Percentiles rank a stretch among this genome's conserved stretches.
phyloP scores from a whole-genome alignment of 768 basidiomycete species.

The Phylloporus arenicola region DNA sequence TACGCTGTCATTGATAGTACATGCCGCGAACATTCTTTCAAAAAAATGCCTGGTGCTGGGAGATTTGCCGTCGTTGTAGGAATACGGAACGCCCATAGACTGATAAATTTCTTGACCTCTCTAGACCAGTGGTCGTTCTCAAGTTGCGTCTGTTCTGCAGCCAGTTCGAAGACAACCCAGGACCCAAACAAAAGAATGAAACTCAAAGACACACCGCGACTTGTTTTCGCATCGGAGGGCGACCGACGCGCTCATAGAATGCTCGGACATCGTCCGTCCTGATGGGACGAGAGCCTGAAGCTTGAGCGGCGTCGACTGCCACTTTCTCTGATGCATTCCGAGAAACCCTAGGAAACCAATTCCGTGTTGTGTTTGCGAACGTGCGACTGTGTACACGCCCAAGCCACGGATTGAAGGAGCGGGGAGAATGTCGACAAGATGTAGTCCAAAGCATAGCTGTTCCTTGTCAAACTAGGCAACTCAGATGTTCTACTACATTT shows the following conservation, averaged over 20 bases:
- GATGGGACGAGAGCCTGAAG: slow-evolving; percentile 20
- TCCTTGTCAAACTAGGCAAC: not conserved
- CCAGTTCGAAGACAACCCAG: slow-evolving; percentile 42
- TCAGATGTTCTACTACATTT: slow-evolving; percentile 82
- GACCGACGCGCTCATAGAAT: slow-evolving; percentile 43
- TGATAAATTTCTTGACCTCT: slow-evolving; percentile 29
- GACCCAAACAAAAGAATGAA: slow-evolving; percentile 33
- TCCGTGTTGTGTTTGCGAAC: slow-evolving; percentile 17
- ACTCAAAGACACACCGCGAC: slow-evolving; percentile 39
- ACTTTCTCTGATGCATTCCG: slow-evolving; percentile 9
- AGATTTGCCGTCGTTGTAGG: too few species aligned
- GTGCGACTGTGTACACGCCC: slow-evolving; percentile 15
- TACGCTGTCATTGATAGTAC: too few species aligned
- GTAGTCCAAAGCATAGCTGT: slow-evolving; percentile 19
- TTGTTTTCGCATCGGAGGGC: slow-evolving; percentile 49
- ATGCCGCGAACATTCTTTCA: too few species aligned
- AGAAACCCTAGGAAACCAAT: slow-evolving; percentile 20
- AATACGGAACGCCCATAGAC: slow-evolving; percentile 19
- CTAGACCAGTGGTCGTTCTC: slow-evolving; percentile 59
- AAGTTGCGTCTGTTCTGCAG: slow-evolving; percentile 50
- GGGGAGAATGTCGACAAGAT: slow-evolving; percentile 16
- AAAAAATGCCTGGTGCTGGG: too few species aligned
- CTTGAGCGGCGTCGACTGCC: slow-evolving; percentile 9
- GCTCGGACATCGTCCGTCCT: slow-evolving; percentile 29
- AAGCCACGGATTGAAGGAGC: slow-evolving; percentile 12